A percentile compares a stretch with the other conserved stretches of the same genome.
These are phyloP conservation scores for Nidularia pulvinata DNA, from an alignment of 768 basidiomycete genomes.

Conservation along the genomic window DNA sequence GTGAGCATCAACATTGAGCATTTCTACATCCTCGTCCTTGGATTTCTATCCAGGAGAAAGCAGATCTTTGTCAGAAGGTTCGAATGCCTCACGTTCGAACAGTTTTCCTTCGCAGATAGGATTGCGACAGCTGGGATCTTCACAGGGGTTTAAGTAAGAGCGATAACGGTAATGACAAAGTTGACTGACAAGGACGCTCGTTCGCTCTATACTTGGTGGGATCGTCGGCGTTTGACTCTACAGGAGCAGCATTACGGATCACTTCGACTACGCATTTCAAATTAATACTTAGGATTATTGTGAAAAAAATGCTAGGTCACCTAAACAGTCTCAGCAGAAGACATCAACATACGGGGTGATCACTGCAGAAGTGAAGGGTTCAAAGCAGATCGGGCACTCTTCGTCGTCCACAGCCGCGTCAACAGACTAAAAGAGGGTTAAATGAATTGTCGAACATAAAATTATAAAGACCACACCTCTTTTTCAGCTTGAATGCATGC, in stretches of 20 bases:
- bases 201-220: conserved; percentile 29
- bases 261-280: conserved; percentile 30
- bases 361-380: conserved; percentile 49
- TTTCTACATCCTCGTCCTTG: conserved; percentile 25
- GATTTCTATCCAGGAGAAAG: conserved; percentile 1
- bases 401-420: conserved; percentile 50
- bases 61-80: conserved; percentile 54
- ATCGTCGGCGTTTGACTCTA: conserved; percentile 30
- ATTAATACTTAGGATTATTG: background rate
- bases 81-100: conserved; percentile 60
- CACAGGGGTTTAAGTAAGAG: background rate
- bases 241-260: conserved; percentile 30
- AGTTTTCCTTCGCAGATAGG: conserved; percentile 43
- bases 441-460: no score
- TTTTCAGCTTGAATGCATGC: conserved; percentile 53
- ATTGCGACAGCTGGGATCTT: conserved; percentile 63
- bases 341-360: conserved; percentile 60
- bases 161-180: background rate
- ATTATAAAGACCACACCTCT: conserved; percentile 27
- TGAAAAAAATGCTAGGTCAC: conserved; percentile 21
- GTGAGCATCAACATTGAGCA: conserved; percentile 17
- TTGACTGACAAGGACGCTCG: conserved; percentile 50
- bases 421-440: conserved; percentile 28
- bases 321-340: conserved; percentile 63
- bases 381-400: conserved; percentile 72